Evolutionary conservation across 2,329 filamentous ascomycete genomes (phyloP).

Genomic region (Cytospora mali): DNA sequence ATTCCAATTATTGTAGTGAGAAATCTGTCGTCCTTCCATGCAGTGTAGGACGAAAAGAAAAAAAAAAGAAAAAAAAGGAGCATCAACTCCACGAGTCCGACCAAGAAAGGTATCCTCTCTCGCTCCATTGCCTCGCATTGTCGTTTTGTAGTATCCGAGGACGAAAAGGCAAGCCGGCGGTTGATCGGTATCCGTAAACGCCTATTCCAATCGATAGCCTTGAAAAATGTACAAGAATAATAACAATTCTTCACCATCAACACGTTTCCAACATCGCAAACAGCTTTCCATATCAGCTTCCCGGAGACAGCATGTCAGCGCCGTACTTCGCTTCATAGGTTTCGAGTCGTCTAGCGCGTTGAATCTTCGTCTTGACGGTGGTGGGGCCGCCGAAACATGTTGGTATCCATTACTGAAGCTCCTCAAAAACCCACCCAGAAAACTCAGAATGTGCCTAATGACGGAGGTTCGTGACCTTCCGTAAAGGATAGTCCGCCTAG

Average conservation of each 20-base stretch:
- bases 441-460: slow-evolving; percentile 3
- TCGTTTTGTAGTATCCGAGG: background rate
- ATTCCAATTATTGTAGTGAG: slow-evolving; percentile 13
- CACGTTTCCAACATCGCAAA: slow-evolving; percentile 20
- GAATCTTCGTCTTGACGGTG: slow-evolving; percentile 8
- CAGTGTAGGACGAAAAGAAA: background rate
- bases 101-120: background rate
- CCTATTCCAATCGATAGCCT: slow-evolving; percentile 21
- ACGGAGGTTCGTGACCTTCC: slow-evolving; percentile 4
- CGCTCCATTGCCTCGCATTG: background rate
- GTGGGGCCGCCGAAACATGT: background rate
- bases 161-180: slow-evolving; percentile 4
- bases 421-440: background rate
- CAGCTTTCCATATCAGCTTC: background rate
- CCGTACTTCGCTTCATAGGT: slow-evolving; percentile 1
- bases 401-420: background rate
- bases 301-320: background rate
- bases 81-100: background rate
- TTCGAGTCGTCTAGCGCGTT: slow-evolving; percentile 2
- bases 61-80: background rate
- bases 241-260: slow-evolving; percentile 9
- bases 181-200: slow-evolving; percentile 18
- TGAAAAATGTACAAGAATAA: slow-evolving; percentile 27
- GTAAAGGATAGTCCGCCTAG: slow-evolving; percentile 9
- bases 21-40: slow-evolving; percentile 8